Base-by-base conservation (phyloP, 2,329 filamentous ascomycete species). In the Coniella vitis region DNA sequence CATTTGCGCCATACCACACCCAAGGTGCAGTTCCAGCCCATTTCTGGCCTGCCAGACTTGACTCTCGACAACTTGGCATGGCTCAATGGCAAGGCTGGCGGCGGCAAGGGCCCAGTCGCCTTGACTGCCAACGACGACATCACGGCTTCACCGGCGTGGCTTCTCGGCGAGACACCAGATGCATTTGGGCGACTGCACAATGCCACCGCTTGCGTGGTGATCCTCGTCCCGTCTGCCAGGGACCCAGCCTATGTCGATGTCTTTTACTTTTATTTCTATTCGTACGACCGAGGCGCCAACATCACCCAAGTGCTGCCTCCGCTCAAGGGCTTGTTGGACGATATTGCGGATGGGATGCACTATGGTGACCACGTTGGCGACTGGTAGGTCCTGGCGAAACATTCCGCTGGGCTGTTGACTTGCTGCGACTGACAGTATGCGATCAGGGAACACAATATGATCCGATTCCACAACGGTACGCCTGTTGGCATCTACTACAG, bases 231-330 rank as follows among this genome's bases (percentile, higher is more conserved):
- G 17, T 48, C 36, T 12, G 58, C 63, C 13, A 61, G 60, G 46
- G 52, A 46, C 29, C 35, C 57, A 5, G 22, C 53, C 1, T 60
- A 64, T 5, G 7, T 63, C 1, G 63, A 64, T 29, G 63, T 61
- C 0, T 65, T 65, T 9, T 65, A 60, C 48, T 65, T 65, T 35
- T 65, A 65, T 20, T 65, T 65, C 14, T 65, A 65, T 42, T 64
- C 63, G 0, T 65, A 59, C 20, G 61, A 65, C 1, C 57, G 61
- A 22, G 63, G 63, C 0, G 55, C 61, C 0, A 65, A 65, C 16
- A 56, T 63, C 45, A 64, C 60, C 0, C 63, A 65, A 32, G 62
- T 65, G 0, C 13, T 65, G 21, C 58, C 61, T 21, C 63, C 63
- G 0, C 29, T 65, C 5, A 49, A 64, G 2, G 48, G 51, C 1